phyloP scores from a whole-genome alignment of 129 eudicot genomes.

The Flaveria bidentis region DNA sequence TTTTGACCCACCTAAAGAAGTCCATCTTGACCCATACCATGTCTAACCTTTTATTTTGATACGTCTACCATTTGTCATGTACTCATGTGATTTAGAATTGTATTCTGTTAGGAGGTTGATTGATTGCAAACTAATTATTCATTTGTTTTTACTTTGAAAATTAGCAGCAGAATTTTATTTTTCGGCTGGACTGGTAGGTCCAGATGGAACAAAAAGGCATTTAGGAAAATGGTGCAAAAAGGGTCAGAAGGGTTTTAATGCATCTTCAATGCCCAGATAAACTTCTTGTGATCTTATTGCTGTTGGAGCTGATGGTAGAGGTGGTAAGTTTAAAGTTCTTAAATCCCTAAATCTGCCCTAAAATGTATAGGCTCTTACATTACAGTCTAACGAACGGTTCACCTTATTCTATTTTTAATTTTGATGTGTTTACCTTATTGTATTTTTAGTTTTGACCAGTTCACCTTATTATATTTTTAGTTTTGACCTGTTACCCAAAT shows the following conservation, averaged over 20 bases:
- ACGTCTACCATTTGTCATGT: neutral
- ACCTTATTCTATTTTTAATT: neutral
- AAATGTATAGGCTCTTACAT: conserved; percentile 40
- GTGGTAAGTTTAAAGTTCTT: conserved; percentile 68
- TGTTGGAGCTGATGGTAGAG: conserved; percentile 93
- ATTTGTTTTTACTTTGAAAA: conserved; percentile 16
- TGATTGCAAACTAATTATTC: conserved; percentile 10
- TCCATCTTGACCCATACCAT: neutral
- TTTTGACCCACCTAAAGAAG: neutral
- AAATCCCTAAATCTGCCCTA: conserved; percentile 50
- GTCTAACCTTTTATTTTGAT: neutral
- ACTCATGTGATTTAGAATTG: neutral
- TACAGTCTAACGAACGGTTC: neutral
- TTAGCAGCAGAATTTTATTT: conserved; percentile 59
- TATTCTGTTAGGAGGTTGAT: neutral
- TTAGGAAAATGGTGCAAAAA: conserved; percentile 94
- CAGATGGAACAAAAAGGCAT: conserved; percentile 81
- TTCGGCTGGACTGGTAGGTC: conserved; percentile 73
- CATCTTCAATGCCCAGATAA: conserved; percentile 33
- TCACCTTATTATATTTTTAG: no score
- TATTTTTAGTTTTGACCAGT: no score
- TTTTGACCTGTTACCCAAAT: no score
- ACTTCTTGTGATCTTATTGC: conserved; percentile 64
- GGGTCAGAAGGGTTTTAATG: conserved; percentile 33
- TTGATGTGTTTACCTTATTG: no score